phyloP scores from a whole-genome alignment of 1,139 yeast species.

The Taphrina communis region DNA sequence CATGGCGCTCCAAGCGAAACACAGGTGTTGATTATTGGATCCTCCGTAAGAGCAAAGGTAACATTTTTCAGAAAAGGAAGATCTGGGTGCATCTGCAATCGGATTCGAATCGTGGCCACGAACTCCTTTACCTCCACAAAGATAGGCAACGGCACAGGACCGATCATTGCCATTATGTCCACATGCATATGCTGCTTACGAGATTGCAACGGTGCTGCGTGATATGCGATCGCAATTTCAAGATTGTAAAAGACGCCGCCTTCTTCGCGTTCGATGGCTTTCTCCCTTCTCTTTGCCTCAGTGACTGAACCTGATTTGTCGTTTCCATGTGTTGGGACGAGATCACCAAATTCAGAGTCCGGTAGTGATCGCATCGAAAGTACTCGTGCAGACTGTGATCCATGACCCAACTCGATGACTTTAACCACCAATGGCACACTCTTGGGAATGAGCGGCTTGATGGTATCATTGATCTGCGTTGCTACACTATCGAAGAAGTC shows the following conservation, averaged over 20 bases:
- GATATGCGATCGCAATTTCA: conserved; percentile 38
- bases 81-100: conserved; percentile 39
- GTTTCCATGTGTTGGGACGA: conserved; percentile 37
- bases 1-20: conserved; percentile 40
- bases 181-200: conserved; percentile 38
- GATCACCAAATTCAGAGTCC: conserved; percentile 37
- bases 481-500: conserved; percentile 34
- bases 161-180: conserved; percentile 27
- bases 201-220: conserved; percentile 25
- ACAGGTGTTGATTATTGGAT: conserved; percentile 32
- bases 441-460: conserved; percentile 36
- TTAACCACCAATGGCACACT: conserved; percentile 27
- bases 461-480: conserved; percentile 31
- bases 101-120: conserved; percentile 37
- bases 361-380: conserved; percentile 40
- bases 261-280: conserved; percentile 36
- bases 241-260: conserved; percentile 41
- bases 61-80: conserved; percentile 35
- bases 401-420: conserved; percentile 35
- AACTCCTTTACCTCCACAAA: conserved; percentile 40
- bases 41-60: conserved; percentile 36
- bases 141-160: conserved; percentile 37
- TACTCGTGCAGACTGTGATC: conserved; percentile 32
- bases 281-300: conserved; percentile 32
- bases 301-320: conserved; percentile 28